Evolutionary conservation across 176 grass and related monocot species (phyloP).

Genomic region (Pontederia crassipes): DNA sequence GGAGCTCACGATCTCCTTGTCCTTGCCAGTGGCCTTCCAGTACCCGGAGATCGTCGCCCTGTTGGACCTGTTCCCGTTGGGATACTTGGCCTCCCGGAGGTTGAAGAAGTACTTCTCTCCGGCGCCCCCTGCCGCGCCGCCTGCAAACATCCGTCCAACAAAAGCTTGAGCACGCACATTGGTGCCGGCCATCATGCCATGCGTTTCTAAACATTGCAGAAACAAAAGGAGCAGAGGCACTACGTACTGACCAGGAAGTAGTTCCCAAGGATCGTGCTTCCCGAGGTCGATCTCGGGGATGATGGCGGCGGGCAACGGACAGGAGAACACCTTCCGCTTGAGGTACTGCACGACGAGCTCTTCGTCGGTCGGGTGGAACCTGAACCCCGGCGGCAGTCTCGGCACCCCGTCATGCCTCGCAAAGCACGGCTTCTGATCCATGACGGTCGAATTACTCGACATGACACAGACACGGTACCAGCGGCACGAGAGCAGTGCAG

Average conservation of each 20-base stretch:
- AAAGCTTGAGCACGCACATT: neutral
- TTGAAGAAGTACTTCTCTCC: slow-evolving; percentile 67
- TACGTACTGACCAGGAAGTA: slow-evolving; percentile 17
- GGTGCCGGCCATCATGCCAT: too few species aligned
- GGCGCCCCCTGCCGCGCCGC: slow-evolving; percentile 25
- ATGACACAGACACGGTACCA: too few species aligned
- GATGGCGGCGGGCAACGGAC: slow-evolving; percentile 39
- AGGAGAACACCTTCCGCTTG: slow-evolving; percentile 34
- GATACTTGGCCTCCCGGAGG: slow-evolving; percentile 57
- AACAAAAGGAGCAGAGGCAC: neutral
- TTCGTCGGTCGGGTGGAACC: slow-evolving; percentile 61
- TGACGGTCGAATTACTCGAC: neutral
- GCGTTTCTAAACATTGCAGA: too few species aligned
- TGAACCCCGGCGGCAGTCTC: slow-evolving; percentile 49
- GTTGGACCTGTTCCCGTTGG: slow-evolving; percentile 41
- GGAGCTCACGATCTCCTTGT: slow-evolving; percentile 32
- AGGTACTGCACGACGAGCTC: slow-evolving; percentile 68
- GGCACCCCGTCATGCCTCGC: neutral
- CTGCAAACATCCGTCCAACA: neutral
- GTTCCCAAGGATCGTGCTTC: slow-evolving; percentile 49
- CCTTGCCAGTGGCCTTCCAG: slow-evolving; percentile 68
- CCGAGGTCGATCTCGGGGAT: slow-evolving; percentile 64
- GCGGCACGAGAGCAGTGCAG: too few species aligned
- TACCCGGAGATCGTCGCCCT: slow-evolving; percentile 44
- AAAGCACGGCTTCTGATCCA: neutral